A percentile compares a stretch with the other conserved stretches of the same genome.
Evolutionary conservation across 1,284 basidiomycete species (phyloP).

Genomic region (Sanguinoderma infundibulare): DNA sequence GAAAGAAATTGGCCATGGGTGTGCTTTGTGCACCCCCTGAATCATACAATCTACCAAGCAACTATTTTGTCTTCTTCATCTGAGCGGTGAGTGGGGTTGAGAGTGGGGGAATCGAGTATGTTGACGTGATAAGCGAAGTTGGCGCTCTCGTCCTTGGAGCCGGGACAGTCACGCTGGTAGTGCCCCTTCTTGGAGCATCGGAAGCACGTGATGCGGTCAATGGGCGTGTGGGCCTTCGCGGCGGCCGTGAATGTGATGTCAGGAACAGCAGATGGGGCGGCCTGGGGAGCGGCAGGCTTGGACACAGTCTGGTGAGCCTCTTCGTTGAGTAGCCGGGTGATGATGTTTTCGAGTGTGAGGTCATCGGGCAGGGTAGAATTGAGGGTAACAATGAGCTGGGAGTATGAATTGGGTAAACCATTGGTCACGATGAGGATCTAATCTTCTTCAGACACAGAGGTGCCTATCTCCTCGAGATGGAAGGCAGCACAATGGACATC

Average conservation of each 20-base stretch:
- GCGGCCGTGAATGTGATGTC: background rate
- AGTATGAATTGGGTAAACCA: background rate
- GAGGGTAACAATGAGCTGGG: background rate
- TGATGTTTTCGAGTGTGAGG: slow-evolving; percentile 34
- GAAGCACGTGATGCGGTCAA: slow-evolving; percentile 29
- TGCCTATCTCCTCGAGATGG: slow-evolving; percentile 15
- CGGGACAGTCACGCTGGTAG: slow-evolving; percentile 30
- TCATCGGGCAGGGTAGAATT: slow-evolving; percentile 13
- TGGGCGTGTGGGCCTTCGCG: slow-evolving; percentile 2
- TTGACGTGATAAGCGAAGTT: background rate
- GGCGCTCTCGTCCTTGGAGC: background rate
- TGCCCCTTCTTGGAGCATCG: slow-evolving; percentile 35
- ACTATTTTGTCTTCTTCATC: background rate
- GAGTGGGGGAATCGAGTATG: background rate
- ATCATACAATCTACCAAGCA: background rate
- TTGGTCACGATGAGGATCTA: background rate
- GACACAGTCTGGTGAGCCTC: slow-evolving; percentile 26
- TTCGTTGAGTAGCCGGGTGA: slow-evolving; percentile 35
- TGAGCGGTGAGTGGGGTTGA: background rate
- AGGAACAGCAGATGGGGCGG: background rate
- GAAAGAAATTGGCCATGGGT: background rate
- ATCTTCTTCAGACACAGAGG: background rate
- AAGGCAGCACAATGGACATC: slow-evolving; percentile 30
- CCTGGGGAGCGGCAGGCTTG: background rate
- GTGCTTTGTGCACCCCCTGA: background rate